A percentile compares a stretch with the other conserved stretches of the same genome.
phyloP scores from a whole-genome alignment of 2,329 filamentous ascomycete genomes.

The Penicillium sp. region DNA sequence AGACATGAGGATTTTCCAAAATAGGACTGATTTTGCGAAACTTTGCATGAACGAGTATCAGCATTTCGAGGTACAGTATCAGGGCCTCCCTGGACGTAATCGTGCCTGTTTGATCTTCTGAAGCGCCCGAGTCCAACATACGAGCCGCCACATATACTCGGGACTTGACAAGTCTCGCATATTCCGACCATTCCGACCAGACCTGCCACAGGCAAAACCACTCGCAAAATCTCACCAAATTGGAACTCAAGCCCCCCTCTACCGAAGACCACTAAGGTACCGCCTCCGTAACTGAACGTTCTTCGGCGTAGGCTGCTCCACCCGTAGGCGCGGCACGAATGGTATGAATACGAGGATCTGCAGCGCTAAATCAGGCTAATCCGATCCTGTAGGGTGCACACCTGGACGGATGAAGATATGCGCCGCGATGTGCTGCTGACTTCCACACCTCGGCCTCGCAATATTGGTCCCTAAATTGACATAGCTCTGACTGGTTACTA shows the following conservation, averaged over 20 bases:
- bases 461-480: too few relatives aligned
- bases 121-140: background rate
- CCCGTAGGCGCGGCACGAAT: background rate
- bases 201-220: background rate
- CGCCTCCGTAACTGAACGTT: background rate
- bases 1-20: too few relatives aligned
- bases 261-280: background rate
- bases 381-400: background rate
- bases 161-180: background rate
- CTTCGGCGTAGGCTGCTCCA: background rate
- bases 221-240: background rate
- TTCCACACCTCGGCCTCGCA: too few relatives aligned
- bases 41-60: too few relatives aligned
- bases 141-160: background rate
- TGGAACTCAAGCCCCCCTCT: background rate
- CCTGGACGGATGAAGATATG: too few relatives aligned
- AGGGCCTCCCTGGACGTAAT: too few relatives aligned
- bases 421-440: too few relatives aligned
- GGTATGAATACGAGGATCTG: slow-evolving; percentile 1
- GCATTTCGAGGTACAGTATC: too few relatives aligned
- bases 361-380: slow-evolving; percentile 1
- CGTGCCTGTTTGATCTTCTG: too few relatives aligned
- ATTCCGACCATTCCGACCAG: background rate
- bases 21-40: too few relatives aligned
- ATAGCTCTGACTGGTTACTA: too few relatives aligned